Conservation (phyloP, 1,139 yeast genomes). For the Taphrina deformans region DNA sequence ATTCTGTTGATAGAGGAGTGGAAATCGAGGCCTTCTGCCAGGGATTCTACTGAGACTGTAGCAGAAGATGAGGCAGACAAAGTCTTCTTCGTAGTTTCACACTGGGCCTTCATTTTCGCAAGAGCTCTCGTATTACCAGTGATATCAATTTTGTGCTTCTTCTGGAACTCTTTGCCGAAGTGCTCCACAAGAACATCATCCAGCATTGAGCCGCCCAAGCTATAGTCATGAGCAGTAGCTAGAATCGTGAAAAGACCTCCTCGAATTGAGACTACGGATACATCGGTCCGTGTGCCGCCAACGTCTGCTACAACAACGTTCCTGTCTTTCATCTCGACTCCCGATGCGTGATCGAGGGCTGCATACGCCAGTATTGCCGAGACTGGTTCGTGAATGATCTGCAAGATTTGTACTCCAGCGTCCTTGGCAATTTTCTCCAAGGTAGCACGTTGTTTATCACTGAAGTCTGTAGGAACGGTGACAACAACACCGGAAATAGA, state of each 20-base stretch:
- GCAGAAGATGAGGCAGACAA: constrained; percentile 86
- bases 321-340: constrained; percentile 67
- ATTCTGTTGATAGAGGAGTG: constrained; percentile 90
- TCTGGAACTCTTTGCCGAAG: constrained; percentile 91
- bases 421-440: constrained; percentile 62
- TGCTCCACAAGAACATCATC: constrained; percentile 78
- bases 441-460: constrained; percentile 67
- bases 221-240: constrained; percentile 79
- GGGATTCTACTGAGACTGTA: constrained; percentile 89
- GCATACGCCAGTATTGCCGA: constrained; percentile 77
- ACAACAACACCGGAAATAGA: constrained; percentile 78
- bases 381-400: constrained; percentile 88
- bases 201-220: constrained; percentile 83
- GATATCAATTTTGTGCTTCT: constrained; percentile 81
- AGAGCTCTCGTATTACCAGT: constrained; percentile 69
- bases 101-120: constrained; percentile 84
- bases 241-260: constrained; percentile 89
- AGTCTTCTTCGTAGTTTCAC: constrained; percentile 85
- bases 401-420: constrained; percentile 79
- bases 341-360: constrained; percentile 43
- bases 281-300: constrained; percentile 96
- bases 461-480: constrained; percentile 88
- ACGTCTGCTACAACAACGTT: constrained; percentile 91
- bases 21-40: constrained; percentile 91
- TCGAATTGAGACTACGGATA: constrained; percentile 88